Evolutionary conservation across 1,284 basidiomycete species (phyloP).

Genomic region (Malassezia obtusa): DNA sequence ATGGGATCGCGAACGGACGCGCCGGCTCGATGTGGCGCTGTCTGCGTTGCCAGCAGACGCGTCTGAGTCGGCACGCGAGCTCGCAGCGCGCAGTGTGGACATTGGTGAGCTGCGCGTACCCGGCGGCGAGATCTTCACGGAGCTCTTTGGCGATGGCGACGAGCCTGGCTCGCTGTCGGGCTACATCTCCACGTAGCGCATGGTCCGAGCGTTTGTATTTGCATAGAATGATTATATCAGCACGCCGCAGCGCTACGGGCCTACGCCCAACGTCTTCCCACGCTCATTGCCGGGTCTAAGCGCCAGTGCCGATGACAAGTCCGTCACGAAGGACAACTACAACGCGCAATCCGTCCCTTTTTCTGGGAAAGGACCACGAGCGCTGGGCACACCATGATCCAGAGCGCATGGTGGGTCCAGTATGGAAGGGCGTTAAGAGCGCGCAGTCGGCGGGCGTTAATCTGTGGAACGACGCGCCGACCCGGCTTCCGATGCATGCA

Average conservation of each 20-base stretch:
- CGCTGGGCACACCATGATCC: constrained; percentile 35
- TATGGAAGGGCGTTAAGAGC: constrained; percentile 16
- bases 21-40: constrained; percentile 17
- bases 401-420: constrained; percentile 21
- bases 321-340: background rate
- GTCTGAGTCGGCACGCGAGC: constrained; percentile 12
- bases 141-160: constrained; percentile 38
- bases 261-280: too few species aligned
- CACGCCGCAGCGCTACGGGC: background rate
- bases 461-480: constrained; percentile 1
- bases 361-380: constrained; percentile 43
- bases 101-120: constrained; percentile 33
- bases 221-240: background rate
- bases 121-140: constrained; percentile 42
- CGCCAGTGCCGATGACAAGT: background rate
- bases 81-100: constrained; percentile 19
- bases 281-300: background rate
- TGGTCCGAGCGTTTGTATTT: background rate
- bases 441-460: background rate
- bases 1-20: constrained; percentile 31
- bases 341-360: constrained; percentile 32
- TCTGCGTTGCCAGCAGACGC: background rate
- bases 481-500: constrained; percentile 8
- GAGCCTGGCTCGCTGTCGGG: constrained; percentile 22
- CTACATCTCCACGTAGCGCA: constrained; percentile 25